phyloP scores from a whole-genome alignment of 768 basidiomycete species.

The Galerina sulciceps region DNA sequence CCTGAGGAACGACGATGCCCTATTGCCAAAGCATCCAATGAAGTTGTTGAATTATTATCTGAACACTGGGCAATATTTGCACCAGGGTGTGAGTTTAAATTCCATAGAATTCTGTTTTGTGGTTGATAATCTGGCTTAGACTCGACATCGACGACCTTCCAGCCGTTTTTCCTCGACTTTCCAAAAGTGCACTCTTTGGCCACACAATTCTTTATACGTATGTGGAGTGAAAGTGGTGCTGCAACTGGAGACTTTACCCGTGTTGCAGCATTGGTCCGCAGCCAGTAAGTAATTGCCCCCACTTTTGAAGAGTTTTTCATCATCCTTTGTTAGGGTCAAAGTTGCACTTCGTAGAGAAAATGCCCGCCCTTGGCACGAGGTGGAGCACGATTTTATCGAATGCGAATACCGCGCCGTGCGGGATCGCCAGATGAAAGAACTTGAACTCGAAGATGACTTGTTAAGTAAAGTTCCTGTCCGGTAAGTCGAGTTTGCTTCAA shows the following conservation, averaged over 20 bases:
- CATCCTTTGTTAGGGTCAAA: constrained; percentile 58
- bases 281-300: constrained; percentile 65
- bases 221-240: constrained; percentile 91
- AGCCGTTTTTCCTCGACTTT: constrained; percentile 89
- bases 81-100: constrained; percentile 69
- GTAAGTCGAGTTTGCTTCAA: constrained; percentile 44
- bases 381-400: constrained; percentile 81
- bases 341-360: constrained; percentile 77
- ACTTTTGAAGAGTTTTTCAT: not conserved
- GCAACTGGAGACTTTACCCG: constrained; percentile 77
- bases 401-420: constrained; percentile 86
- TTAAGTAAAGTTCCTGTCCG: constrained; percentile 84
- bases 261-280: constrained; percentile 75
- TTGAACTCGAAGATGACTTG: constrained; percentile 87
- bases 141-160: constrained; percentile 79
- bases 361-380: constrained; percentile 78
- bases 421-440: constrained; percentile 87
- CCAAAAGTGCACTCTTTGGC: constrained; percentile 80
- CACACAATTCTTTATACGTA: constrained; percentile 85
- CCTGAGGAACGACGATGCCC: constrained; percentile 79
- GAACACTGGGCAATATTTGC: constrained; percentile 88
- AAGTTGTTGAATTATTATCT: constrained; percentile 82
- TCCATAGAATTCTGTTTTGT: not conserved
- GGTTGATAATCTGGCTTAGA: constrained; percentile 43
- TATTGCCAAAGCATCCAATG: constrained; percentile 81